Evolutionary conservation across 2,329 filamentous ascomycete species (phyloP).

Genomic region (Microcera coccophila): DNA sequence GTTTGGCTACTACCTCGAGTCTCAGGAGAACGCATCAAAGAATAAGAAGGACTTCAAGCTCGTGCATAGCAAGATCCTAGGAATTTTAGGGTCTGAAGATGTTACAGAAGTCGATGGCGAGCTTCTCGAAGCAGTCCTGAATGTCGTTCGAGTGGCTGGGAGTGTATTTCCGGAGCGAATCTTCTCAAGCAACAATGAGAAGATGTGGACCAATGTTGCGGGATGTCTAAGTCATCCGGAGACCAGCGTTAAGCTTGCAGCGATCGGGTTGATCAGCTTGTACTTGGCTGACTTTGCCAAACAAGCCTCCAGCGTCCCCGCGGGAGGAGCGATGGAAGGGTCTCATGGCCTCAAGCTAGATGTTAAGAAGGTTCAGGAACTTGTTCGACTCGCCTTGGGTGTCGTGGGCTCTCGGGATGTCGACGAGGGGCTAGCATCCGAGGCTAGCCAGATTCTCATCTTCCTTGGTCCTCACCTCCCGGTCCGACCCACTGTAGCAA

Average conservation of each 20-base stretch:
- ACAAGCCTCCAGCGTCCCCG: slow-evolving; percentile 46
- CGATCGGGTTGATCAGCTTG: slow-evolving; percentile 68
- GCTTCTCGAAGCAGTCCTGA: slow-evolving; percentile 68
- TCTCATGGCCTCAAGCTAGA: slow-evolving; percentile 67
- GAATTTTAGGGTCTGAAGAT: slow-evolving; percentile 53
- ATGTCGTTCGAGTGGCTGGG: slow-evolving; percentile 64
- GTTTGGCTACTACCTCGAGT: slow-evolving; percentile 79
- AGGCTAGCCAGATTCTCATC: slow-evolving; percentile 75
- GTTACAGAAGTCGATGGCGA: slow-evolving; percentile 60
- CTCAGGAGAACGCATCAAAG: slow-evolving; percentile 53
- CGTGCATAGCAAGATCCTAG: slow-evolving; percentile 53
- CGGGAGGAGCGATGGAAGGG: slow-evolving; percentile 59
- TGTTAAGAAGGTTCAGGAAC: slow-evolving; percentile 59
- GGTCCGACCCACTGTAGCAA: slow-evolving; percentile 34
- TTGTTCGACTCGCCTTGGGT: slow-evolving; percentile 47
- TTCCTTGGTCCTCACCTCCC: slow-evolving; percentile 66
- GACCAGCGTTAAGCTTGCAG: slow-evolving; percentile 69
- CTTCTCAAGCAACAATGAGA: slow-evolving; percentile 55
- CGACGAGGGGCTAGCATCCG: slow-evolving; percentile 70
- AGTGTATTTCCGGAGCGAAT: slow-evolving; percentile 61
- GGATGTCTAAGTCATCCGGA: slow-evolving; percentile 69
- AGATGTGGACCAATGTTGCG: slow-evolving; percentile 69
- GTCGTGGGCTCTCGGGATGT: slow-evolving; percentile 60
- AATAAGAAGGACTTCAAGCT: slow-evolving; percentile 65
- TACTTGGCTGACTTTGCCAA: slow-evolving; percentile 77